Conservation (phyloP, 2,329 filamentous ascomycete genomes). For the Fusarium oligoseptatum region DNA sequence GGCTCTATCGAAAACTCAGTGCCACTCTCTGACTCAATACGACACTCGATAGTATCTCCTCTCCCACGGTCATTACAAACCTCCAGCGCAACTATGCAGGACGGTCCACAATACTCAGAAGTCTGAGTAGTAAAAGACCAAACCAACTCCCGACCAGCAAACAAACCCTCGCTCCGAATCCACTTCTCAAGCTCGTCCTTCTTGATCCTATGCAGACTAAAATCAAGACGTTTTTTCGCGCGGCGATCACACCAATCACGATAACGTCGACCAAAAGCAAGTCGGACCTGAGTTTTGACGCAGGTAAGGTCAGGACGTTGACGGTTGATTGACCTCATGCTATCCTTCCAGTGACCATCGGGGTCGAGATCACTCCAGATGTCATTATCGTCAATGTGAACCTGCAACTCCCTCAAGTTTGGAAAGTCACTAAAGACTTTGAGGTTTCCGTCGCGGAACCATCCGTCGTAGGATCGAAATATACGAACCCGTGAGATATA, state of each 20-base stretch:
- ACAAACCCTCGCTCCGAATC: constrained; percentile 7
- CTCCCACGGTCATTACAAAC: not conserved
- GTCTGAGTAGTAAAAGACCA: constrained; percentile 24
- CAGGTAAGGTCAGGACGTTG: not conserved
- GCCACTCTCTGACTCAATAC: not conserved
- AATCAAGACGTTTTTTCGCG: not conserved
- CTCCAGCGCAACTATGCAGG: not conserved
- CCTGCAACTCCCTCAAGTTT: constrained; percentile 9
- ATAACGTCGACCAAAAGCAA: not conserved
- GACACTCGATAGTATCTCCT: not conserved
- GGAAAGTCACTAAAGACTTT: constrained; percentile 18
- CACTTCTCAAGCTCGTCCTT: constrained; percentile 19
- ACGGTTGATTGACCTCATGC: not conserved
- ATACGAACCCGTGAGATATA: constrained; percentile 7
- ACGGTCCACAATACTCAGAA: constrained; percentile 1
- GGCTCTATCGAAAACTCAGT: not conserved
- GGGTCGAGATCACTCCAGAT: not conserved
- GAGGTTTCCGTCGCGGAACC: not conserved
- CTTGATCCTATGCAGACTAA: constrained; percentile 18
- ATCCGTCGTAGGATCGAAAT: not conserved
- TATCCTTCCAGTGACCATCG: not conserved
- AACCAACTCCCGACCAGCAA: not conserved
- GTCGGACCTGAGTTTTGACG: not conserved
- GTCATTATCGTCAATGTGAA: constrained; percentile 15
- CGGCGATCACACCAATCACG: constrained; percentile 8